phyloP scores from a whole-genome alignment of 2,329 filamentous ascomycete species.

The Scytalidium sp. region DNA sequence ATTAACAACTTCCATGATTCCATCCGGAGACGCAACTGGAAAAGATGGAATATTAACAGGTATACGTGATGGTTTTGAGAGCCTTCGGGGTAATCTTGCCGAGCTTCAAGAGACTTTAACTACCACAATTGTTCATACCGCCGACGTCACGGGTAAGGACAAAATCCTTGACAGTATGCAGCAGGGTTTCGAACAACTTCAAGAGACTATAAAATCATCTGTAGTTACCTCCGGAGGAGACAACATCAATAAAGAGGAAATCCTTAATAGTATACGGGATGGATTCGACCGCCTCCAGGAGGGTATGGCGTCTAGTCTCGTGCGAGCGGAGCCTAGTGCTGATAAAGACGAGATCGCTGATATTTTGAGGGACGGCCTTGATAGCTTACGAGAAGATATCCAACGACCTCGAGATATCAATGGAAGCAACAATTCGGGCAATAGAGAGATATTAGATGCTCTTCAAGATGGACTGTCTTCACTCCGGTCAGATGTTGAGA shows the following conservation, averaged over 20 bases:
- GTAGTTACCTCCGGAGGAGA: constrained; percentile 48
- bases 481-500: constrained; percentile 74
- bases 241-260: constrained; percentile 56
- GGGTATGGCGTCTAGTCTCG: constrained; percentile 43
- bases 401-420: constrained; percentile 37
- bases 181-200: constrained; percentile 64
- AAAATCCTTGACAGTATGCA: constrained; percentile 72
- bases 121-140: constrained; percentile 69
- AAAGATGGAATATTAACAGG: constrained; percentile 68
- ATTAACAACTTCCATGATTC: constrained; percentile 60
- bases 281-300: constrained; percentile 64
- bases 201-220: constrained; percentile 42
- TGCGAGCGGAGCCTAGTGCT: constrained; percentile 34
- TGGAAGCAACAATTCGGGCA: constrained; percentile 47
- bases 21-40: constrained; percentile 60
- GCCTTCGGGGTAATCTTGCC: constrained; percentile 70
- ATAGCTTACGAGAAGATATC: constrained; percentile 72
- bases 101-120: constrained; percentile 28
- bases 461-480: constrained; percentile 84
- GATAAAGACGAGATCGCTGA: constrained; percentile 65
- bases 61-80: constrained; percentile 68
- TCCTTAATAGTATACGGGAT: constrained; percentile 64
- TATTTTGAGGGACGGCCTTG: constrained; percentile 64
- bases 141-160: constrained; percentile 68
- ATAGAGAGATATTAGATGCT: constrained; percentile 84